These are phyloP conservation scores for Phanerochaete carnosa DNA, from an alignment of 768 basidiomycete species.

Conservation along the genomic window DNA sequence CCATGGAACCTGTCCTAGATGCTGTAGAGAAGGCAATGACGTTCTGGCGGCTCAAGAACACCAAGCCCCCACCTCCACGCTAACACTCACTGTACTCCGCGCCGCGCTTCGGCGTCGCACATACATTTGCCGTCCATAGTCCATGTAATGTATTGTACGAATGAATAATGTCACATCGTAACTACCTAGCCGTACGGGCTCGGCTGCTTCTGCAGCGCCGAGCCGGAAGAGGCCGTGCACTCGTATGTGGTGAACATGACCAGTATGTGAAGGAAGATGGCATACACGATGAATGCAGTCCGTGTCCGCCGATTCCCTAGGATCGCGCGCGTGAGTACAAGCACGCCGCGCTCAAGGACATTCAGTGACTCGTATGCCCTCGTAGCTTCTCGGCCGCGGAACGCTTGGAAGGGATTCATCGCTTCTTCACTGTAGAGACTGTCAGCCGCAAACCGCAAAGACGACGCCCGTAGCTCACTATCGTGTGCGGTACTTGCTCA, in stretches of 20 bases:
- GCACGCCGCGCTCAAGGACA: slow-evolving; percentile 84
- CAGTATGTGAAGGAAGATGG: slow-evolving; percentile 73
- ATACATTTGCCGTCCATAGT: background rate
- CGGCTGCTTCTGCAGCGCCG: slow-evolving; percentile 50
- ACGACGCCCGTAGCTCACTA: slow-evolving; percentile 40
- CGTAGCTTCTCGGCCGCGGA: slow-evolving; percentile 93
- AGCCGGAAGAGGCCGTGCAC: slow-evolving; percentile 53
- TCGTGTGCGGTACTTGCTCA: slow-evolving; percentile 84
- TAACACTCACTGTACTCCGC: background rate
- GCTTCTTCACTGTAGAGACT: slow-evolving; percentile 62
- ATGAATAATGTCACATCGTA: background rate
- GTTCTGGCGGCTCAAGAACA: slow-evolving; percentile 35
- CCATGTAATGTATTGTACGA: slow-evolving; percentile 6
- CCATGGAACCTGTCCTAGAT: slow-evolving; percentile 70
- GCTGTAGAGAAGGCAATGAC: slow-evolving; percentile 72
- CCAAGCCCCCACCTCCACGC: background rate
- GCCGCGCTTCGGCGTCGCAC: background rate
- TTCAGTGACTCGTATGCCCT: slow-evolving; percentile 90
- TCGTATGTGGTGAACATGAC: slow-evolving; percentile 79
- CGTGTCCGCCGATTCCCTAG: slow-evolving; percentile 89
- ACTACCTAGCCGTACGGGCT: slow-evolving; percentile 32
- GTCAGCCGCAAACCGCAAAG: background rate
- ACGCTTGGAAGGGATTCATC: slow-evolving; percentile 98
- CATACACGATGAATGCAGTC: slow-evolving; percentile 86
- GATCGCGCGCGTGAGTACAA: slow-evolving; percentile 80